Conservation (phyloP, 441 rosid species). For the Hura crepitans region DNA sequence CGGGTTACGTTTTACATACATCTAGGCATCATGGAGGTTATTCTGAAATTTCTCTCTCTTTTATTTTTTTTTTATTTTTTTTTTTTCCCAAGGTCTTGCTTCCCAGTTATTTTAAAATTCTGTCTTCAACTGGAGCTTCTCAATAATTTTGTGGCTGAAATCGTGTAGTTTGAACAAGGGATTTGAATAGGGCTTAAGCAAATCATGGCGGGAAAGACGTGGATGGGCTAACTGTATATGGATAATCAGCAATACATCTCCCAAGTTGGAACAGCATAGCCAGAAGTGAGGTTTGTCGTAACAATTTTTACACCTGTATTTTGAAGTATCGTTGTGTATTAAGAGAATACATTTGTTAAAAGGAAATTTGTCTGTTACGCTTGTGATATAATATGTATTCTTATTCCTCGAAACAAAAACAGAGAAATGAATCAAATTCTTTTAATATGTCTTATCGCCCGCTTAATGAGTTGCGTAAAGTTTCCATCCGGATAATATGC, state of each 20-base stretch:
- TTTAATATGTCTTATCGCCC: no score
- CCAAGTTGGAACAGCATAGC: neutral
- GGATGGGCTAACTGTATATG: neutral
- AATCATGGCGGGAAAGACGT: neutral
- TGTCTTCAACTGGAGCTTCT: neutral
- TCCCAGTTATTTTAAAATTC: neutral
- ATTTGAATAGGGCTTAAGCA: slow-evolving; percentile 12
- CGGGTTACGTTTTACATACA: neutral
- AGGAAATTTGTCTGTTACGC: neutral
- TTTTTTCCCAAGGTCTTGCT: slow-evolving; percentile 9
- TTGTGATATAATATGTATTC: neutral
- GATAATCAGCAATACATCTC: neutral
- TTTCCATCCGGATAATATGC: no score
- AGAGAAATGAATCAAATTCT: no score
- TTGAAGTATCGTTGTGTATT: neutral
- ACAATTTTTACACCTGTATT: neutral
- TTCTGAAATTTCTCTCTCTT: neutral
- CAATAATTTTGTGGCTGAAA: neutral
- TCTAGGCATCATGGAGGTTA: neutral
- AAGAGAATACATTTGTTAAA: neutral
- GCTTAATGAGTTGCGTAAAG: no score
- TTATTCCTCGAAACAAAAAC: no score
- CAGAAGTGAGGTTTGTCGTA: slow-evolving; percentile 9
- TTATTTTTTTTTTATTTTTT: no score
- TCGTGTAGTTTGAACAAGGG: neutral